A percentile compares a stretch with the other conserved stretches of the same genome.
Conservation (phyloP, 2,329 filamentous ascomycete genomes). For the Colletotrichum godetiae region DNA sequence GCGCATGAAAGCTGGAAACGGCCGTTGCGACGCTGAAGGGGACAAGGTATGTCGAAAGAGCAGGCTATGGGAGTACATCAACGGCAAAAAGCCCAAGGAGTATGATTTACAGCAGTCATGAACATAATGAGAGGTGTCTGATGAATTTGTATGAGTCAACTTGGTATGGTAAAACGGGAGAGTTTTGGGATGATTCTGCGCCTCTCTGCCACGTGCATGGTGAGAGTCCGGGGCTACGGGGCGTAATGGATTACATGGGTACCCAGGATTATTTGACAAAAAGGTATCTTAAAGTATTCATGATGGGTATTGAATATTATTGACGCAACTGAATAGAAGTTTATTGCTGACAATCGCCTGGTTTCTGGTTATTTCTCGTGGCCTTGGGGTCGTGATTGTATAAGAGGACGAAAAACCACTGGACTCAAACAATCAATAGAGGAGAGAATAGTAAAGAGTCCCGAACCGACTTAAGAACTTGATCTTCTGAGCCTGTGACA, state of each 20-base stretch:
- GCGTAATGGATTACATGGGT: too few species aligned
- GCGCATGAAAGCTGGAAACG: neutral
- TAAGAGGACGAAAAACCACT: too few species aligned
- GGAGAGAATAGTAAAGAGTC: too few species aligned
- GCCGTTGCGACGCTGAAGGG: neutral
- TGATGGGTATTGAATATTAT: neutral
- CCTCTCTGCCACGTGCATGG: neutral
- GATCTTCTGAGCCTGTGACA: too few species aligned
- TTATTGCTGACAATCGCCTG: too few species aligned
- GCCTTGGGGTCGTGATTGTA: too few species aligned
- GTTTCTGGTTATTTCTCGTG: too few species aligned
- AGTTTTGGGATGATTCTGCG: neutral
- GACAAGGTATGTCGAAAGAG: neutral
- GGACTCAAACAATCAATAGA: too few species aligned
- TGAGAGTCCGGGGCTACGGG: neutral
- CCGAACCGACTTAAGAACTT: too few species aligned
- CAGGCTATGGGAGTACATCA: constrained; percentile 4
- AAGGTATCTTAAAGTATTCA: neutral
- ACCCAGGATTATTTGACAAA: neutral
- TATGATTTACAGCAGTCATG: neutral
- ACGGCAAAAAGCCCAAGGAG: neutral
- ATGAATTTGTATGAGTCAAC: neutral
- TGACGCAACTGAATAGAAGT: neutral
- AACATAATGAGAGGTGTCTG: neutral
- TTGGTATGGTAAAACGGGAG: neutral